A percentile compares a stretch with the other conserved stretches of the same genome.
Evolutionary conservation across 768 basidiomycete species (phyloP).

Genomic region (Russula abietina): DNA sequence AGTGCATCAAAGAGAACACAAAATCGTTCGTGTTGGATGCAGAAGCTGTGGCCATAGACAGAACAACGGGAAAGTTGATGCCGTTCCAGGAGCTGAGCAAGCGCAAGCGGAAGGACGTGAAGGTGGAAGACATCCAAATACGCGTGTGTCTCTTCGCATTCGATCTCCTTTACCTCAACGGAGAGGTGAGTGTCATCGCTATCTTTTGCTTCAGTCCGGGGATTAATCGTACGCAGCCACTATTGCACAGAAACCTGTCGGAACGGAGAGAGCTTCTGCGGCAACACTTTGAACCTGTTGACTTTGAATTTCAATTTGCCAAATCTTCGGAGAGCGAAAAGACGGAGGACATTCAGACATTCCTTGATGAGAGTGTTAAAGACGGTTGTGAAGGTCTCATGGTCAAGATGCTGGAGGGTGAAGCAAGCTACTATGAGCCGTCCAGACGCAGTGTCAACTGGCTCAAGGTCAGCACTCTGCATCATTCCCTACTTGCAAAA

Average conservation of each 20-base stretch:
- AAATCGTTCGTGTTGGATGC: slow-evolving; percentile 92
- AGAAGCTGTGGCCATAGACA: slow-evolving; percentile 95
- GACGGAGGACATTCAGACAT: slow-evolving; percentile 88
- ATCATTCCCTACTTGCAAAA: not conserved
- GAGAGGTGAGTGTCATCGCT: slow-evolving; percentile 63
- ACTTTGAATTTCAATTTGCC: slow-evolving; percentile 91
- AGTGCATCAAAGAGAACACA: slow-evolving; percentile 83
- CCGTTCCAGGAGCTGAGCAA: slow-evolving; percentile 97
- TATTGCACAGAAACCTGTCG: slow-evolving; percentile 68
- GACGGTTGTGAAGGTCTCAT: slow-evolving; percentile 98
- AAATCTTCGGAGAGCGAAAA: slow-evolving; percentile 84
- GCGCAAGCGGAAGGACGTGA: slow-evolving; percentile 96
- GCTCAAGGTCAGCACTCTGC: slow-evolving; percentile 69
- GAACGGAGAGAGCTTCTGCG: slow-evolving; percentile 74
- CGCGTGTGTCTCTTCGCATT: slow-evolving; percentile 95
- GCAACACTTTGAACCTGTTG: slow-evolving; percentile 73
- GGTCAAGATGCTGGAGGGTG: slow-evolving; percentile 96
- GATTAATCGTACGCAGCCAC: slow-evolving; percentile 45
- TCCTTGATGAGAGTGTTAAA: slow-evolving; percentile 94
- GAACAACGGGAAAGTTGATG: slow-evolving; percentile 75
- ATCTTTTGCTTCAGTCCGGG: not conserved
- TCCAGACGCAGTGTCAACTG: slow-evolving; percentile 94
- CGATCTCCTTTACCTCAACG: slow-evolving; percentile 93
- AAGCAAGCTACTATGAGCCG: slow-evolving; percentile 92
- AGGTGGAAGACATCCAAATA: slow-evolving; percentile 95